Percentiles rank a stretch among this genome's conserved stretches.
phyloP scores from a whole-genome alignment of 2,329 filamentous ascomycete species.

The Cladosporium austrohemisphaericum region DNA sequence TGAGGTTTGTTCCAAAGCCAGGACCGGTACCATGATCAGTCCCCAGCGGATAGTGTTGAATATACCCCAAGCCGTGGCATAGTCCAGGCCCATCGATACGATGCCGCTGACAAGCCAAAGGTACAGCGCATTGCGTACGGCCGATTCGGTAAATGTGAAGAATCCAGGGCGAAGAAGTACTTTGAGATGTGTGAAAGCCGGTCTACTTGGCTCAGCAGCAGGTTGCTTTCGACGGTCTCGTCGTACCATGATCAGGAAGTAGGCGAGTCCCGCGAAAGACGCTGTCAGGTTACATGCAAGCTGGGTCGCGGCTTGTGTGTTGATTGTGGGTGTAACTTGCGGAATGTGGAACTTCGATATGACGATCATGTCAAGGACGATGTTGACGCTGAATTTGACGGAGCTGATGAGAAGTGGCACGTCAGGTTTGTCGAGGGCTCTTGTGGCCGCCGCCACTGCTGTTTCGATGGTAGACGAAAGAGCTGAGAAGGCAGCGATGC shows the following conservation, averaged over 20 bases:
- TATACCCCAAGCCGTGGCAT: conserved; percentile 69
- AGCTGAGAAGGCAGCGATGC: conserved; percentile 60
- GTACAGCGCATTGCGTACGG: conserved; percentile 65
- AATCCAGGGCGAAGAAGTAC: conserved; percentile 56
- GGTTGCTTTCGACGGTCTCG: conserved; percentile 13
- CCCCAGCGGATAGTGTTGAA: conserved; percentile 74
- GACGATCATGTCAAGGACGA: conserved; percentile 62
- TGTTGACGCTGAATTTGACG: conserved; percentile 63
- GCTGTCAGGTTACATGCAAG: conserved; percentile 58
- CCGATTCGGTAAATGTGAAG: conserved; percentile 61
- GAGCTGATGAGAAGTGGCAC: conserved; percentile 64
- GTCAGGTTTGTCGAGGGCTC: conserved; percentile 66
- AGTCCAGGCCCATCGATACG: conserved; percentile 58
- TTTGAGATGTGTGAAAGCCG: conserved; percentile 44
- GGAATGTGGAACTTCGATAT: conserved; percentile 64
- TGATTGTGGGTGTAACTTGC: conserved; percentile 53
- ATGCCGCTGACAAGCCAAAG: conserved; percentile 67
- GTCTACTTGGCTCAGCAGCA: conserved; percentile 21
- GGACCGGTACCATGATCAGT: conserved; percentile 68
- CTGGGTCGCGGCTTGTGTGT: conserved; percentile 61
- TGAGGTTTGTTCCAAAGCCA: conserved; percentile 62
- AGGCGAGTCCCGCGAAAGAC: conserved; percentile 54
- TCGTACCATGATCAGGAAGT: conserved; percentile 53
- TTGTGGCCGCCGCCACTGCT: conserved; percentile 57
- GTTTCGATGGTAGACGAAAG: conserved; percentile 61